Evolutionary conservation across 2,329 filamentous ascomycete genomes (phyloP).

Genomic region (Neofusicoccum sp.): DNA sequence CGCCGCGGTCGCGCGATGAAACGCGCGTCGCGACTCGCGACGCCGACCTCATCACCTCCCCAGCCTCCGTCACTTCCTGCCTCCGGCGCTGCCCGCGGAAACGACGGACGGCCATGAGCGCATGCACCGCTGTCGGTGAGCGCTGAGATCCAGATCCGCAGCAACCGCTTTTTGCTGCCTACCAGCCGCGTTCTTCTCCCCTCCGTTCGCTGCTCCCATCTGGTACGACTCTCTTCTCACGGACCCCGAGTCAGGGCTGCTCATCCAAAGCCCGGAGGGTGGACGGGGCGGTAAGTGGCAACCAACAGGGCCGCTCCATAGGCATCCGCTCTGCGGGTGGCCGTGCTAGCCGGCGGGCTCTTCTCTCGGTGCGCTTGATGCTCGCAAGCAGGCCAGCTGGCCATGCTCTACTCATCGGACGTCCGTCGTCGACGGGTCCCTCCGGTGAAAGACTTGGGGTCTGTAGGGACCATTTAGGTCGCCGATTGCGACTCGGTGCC

Average conservation of each 20-base stretch:
- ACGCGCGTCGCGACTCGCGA: too few species aligned
- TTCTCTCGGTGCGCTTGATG: background rate
- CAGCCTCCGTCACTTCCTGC: too few species aligned
- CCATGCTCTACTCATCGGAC: constrained; percentile 1
- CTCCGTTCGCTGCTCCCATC: too few species aligned
- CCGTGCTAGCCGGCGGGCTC: background rate
- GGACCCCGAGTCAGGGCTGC: background rate
- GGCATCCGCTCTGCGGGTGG: background rate
- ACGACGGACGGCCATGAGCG: too few species aligned
- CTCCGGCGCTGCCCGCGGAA: too few species aligned
- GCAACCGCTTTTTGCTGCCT: too few species aligned
- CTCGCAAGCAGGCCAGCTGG: constrained; percentile 9
- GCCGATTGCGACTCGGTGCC: constrained; percentile 3
- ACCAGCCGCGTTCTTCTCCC: too few species aligned
- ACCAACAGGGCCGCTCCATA: constrained; percentile 6
- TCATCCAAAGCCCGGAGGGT: constrained; percentile 5
- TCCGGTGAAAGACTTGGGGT: constrained; percentile 13
- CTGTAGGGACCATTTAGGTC: background rate
- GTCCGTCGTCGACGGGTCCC: background rate
- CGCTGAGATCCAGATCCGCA: too few species aligned
- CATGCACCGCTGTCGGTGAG: too few species aligned
- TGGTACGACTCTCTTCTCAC: too few species aligned
- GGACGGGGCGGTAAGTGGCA: background rate
- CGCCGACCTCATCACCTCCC: too few species aligned
- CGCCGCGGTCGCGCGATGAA: too few species aligned